These are phyloP conservation scores for Populus hybrid DNA, from an alignment of 441 rosid genomes.

Conservation along the genomic window DNA sequence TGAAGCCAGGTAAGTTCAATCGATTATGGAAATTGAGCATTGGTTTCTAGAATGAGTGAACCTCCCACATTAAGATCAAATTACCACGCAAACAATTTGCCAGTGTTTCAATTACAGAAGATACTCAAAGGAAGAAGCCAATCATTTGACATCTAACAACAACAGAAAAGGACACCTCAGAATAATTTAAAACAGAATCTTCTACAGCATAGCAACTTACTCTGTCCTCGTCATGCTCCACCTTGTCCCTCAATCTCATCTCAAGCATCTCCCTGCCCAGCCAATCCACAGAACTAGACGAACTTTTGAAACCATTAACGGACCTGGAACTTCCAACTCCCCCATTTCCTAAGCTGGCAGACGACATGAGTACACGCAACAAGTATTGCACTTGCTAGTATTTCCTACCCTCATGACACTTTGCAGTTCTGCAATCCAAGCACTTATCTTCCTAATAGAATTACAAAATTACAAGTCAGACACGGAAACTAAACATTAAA, in stretches of 20 bases:
- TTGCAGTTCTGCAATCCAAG: conserved; percentile 30
- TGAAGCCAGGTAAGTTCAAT: background rate
- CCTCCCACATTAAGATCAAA: conserved; percentile 9
- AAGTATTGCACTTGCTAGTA: conserved; percentile 34
- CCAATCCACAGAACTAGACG: conserved; percentile 96
- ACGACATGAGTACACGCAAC: conserved; percentile 51
- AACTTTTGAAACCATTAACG: conserved; percentile 68
- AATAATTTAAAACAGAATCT: background rate
- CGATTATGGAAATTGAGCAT: background rate
- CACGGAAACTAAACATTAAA: background rate
- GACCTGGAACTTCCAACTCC: conserved; percentile 95
- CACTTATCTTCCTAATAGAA: conserved; percentile 43
- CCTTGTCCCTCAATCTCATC: conserved; percentile 80
- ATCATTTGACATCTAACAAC: background rate
- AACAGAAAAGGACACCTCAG: background rate
- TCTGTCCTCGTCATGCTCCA: conserved; percentile 75
- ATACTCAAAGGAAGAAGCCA: conserved; percentile 2
- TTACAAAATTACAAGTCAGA: conserved; percentile 20
- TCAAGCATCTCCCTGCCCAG: conserved; percentile 91
- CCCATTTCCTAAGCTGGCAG: conserved; percentile 84
- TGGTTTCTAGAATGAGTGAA: conserved; percentile 5
- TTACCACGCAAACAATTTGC: background rate
- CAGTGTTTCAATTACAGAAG: background rate
- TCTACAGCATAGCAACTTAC: conserved; percentile 38
- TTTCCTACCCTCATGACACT: conserved; percentile 29